A percentile compares a stretch with the other conserved stretches of the same genome.
Evolutionary conservation across 225 moss, liverwort and hornwort species (phyloP).

Genomic region (Marchantia polymorpha): DNA sequence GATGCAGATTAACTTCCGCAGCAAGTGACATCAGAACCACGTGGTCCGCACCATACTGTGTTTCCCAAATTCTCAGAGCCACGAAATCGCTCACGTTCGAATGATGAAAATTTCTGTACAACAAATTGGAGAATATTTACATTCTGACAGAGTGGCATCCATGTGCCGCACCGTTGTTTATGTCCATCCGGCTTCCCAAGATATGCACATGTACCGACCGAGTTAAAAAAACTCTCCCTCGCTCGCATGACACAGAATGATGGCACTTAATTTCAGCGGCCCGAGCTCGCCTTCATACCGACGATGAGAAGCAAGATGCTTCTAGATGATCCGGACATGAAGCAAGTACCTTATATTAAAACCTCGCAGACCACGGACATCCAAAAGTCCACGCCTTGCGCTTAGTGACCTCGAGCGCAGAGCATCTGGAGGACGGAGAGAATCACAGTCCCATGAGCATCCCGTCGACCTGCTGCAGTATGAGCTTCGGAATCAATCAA

Average conservation of each 20-base stretch:
- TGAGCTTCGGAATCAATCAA: neutral
- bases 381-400: too few relatives aligned
- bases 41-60: neutral
- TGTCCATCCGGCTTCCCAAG: neutral
- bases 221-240: neutral
- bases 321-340: too few relatives aligned
- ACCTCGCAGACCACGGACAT: too few relatives aligned
- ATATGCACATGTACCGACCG: neutral
- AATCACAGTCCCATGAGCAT: neutral
- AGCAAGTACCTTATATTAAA: too few relatives aligned
- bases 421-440: neutral
- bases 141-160: neutral
- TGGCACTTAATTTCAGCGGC: neutral
- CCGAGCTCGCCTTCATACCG: neutral
- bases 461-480: neutral
- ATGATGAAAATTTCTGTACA: neutral
- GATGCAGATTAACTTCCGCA: neutral
- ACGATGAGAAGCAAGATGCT: neutral
- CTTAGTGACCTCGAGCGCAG: too few relatives aligned
- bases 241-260: neutral
- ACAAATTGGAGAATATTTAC: neutral
- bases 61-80: neutral
- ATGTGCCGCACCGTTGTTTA: neutral
- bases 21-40: conserved; percentile 8
- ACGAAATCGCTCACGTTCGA: neutral